Conservation (phyloP, 345 rosid genomes). For the Lagerstroemia speciosa region DNA sequence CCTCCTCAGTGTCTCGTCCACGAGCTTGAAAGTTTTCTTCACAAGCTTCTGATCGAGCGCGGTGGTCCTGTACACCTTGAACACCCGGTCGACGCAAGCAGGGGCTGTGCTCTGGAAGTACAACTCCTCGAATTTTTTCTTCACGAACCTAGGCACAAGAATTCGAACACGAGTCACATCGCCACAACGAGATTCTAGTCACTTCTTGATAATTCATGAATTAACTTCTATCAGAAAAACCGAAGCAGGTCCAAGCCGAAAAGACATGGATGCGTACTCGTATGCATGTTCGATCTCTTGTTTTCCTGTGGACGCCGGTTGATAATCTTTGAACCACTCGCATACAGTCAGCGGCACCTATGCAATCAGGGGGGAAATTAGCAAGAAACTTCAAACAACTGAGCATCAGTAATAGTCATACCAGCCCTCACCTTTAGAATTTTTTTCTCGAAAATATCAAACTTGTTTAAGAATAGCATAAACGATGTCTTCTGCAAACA, state of each 20-base stretch:
- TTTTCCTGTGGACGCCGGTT: slow-evolving; percentile 73
- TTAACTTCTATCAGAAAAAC: too few species aligned
- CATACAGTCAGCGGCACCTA: slow-evolving; percentile 86
- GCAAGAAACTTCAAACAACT: slow-evolving; percentile 10
- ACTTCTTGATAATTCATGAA: too few species aligned
- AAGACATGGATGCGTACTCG: slow-evolving; percentile 46
- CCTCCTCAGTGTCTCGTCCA: slow-evolving; percentile 84
- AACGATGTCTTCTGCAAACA: slow-evolving; percentile 85
- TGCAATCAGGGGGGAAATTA: not conserved
- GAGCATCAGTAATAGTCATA: not conserved
- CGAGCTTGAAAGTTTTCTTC: slow-evolving; percentile 96
- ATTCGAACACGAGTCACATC: not conserved
- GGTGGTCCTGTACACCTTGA: slow-evolving; percentile 87
- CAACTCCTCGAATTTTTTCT: slow-evolving; percentile 91
- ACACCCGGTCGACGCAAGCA: slow-evolving; percentile 81
- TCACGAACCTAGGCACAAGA: slow-evolving; percentile 53
- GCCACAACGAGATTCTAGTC: not conserved
- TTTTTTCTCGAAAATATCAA: slow-evolving; percentile 93
- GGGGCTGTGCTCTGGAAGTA: slow-evolving; percentile 84
- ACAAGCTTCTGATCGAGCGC: slow-evolving; percentile 95
- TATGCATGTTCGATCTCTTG: slow-evolving; percentile 95
- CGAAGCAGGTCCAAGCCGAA: not conserved
- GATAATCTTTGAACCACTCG: slow-evolving; percentile 94
- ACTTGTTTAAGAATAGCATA: slow-evolving; percentile 95
- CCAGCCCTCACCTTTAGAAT: slow-evolving; percentile 57